Percentiles rank a stretch among this genome's conserved stretches.
phyloP scores from a whole-genome alignment of 108 stramenopile species.

The Stephanodiscus minutulus region DNA sequence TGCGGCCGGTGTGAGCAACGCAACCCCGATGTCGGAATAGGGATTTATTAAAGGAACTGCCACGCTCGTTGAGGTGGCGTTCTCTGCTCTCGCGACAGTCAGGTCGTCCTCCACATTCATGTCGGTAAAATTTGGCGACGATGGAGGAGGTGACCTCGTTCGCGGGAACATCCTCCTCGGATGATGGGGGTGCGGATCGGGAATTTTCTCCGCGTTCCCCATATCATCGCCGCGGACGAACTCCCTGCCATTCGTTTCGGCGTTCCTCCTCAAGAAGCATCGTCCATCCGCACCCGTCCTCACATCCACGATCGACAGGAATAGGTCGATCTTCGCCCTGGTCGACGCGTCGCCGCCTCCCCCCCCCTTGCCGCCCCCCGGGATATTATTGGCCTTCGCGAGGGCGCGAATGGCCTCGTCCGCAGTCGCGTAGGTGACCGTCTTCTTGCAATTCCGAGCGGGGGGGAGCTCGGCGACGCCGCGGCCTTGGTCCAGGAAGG shows the following conservation, averaged over 20 bases:
- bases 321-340: constrained; percentile 19
- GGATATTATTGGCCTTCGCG: constrained; percentile 3
- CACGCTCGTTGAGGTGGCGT: neutral
- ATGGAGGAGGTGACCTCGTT: neutral
- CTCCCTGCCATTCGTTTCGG: constrained; percentile 15
- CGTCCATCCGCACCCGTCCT: constrained; percentile 9
- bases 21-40: constrained; percentile 25
- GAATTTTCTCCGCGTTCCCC: neutral
- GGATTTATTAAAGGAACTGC: constrained; percentile 9
- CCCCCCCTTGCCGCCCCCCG: constrained; percentile 3
- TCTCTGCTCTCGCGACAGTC: neutral
- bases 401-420: constrained; percentile 31
- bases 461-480: neutral
- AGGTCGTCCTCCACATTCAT: neutral
- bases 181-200: neutral
- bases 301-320: constrained; percentile 15
- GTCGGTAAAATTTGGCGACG: neutral
- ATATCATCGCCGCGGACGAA: neutral
- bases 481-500: constrained; percentile 15
- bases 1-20: constrained; percentile 39
- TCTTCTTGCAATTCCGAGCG: neutral
- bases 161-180: neutral
- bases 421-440: constrained; percentile 26
- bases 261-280: constrained; percentile 26
- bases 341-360: constrained; percentile 20